Base-by-base conservation (phyloP, 805 yeast genomes). In the Vanderwaltozyma yarrowii region DNA sequence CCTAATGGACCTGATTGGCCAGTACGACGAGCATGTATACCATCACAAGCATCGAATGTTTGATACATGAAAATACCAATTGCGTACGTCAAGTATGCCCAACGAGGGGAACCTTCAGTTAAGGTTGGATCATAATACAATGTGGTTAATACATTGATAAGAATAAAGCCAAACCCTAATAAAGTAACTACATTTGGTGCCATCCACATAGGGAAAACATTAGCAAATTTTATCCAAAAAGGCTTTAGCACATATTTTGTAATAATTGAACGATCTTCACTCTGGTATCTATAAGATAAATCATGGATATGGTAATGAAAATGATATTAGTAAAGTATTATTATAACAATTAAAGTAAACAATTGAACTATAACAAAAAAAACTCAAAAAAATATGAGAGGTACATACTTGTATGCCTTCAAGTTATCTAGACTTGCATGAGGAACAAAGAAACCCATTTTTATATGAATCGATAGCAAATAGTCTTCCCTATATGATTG, bases 1-100 rank as follows among this genome's bases (percentile, higher is more conserved):
- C 97, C 97, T 50, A 88, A 65, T 1, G 97, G 97, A 3, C 96
- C 94, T 43, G 85, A 74, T 61, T 87, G 94, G n/a, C 94, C 95
- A 1, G 97, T 89, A 53, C 89, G 76, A 56, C 97, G 78, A 18
- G 96, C 96, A 59, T 88, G 97, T 47, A 82, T 74, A 9, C 97
- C 97, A 61, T 88, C 97, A 59, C 95, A 84, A 1, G 96, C 95
- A 61, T 88, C 97, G 56, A 89, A 87, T 0, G 96, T 88, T 58
- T 88, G 97, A 59, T 88, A 88, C 70, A 88, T 64, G 54, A 88
- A 87, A 46, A 89, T 64, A 4, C 95, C 92, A 45, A 82, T 52
- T 0, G 94, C 96, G 57, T 84, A 84, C 30, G 80, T 66, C 48
- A 73, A 72, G 57, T 82, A 85, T 15, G 80, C 71, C 94, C 94